Evolutionary conservation across 2,329 filamentous ascomycete genomes (phyloP), one percentile per base, ranked within the genome.

Genomic region (Pleurostoma richardsiae): DNA sequence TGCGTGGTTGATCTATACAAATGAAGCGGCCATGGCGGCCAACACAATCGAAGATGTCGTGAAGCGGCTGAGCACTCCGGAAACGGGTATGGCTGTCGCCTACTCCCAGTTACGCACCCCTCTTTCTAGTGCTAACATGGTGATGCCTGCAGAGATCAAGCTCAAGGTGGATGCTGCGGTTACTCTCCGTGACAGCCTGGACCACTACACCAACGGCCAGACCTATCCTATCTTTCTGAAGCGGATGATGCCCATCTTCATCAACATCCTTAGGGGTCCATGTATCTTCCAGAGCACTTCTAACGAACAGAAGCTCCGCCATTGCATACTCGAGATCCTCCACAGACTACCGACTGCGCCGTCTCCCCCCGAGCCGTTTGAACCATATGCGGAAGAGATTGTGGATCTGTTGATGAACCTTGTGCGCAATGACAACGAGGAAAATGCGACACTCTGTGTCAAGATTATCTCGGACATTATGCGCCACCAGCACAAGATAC

Each of bases 381-480:
- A 97, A 64, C 87, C 85, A 1, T 95, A 92, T 66, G 91, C 92
- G 38, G 80, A 84, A 54, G 89, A 95, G 62, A 85, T 95, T 50
- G 89, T 96, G 49, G 91, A 96, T 61, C 77, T 95, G 54, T 77
- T 97, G 52, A 92, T 97, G 83, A 80, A 82, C 46, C 73, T 99
- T 49, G 90, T 97, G 49, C 84, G 86, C 56, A 86, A 83, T 39
- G 94, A 99, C 67, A 99, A 99, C 59, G 94, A 99, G 69, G 94
- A 99, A 53, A 99, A 99, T 75, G 94, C 92, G 3, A 90, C 95
- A n/a, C 73, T 99, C 52, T 96, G 92, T 64, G 90, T 99, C 70
- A 99, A 99, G 74, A 95, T 92, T 10, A 90, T 95, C 44, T 96
- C 96, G 73, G 94, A 99, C 62, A 85, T 97, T 54, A 90, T 95